Conservation (phyloP, 176 grass and related monocot genomes). For the Cocos nucifera region DNA sequence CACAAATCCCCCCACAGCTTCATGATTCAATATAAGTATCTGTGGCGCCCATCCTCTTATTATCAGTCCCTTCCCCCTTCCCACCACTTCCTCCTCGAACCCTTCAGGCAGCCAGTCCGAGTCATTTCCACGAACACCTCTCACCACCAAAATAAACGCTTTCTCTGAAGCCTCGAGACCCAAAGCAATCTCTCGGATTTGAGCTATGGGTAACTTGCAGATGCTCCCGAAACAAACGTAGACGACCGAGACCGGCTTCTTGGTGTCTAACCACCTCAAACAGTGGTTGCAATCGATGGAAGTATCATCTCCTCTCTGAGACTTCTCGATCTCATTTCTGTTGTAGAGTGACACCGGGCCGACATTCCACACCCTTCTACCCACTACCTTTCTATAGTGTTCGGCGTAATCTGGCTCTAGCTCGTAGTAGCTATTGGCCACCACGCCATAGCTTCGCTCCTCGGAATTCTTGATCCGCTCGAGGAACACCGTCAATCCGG, state of each 20-base stretch:
- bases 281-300: conserved; percentile 16
- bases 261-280: conserved; percentile 39
- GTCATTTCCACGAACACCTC: not conserved
- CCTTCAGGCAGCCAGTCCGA: conserved; percentile 34
- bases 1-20: conserved; percentile 16
- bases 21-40: conserved; percentile 24
- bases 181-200: conserved; percentile 41
- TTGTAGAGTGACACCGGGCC: conserved; percentile 38
- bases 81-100: conserved; percentile 26
- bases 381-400: conserved; percentile 3
- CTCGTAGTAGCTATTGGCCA: conserved; percentile 56
- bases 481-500: not conserved
- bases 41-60: conserved; percentile 31
- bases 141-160: conserved; percentile 50
- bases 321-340: conserved; percentile 11
- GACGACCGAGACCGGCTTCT: conserved; percentile 23
- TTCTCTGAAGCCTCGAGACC: conserved; percentile 29
- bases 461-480: not conserved
- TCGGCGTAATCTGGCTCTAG: conserved; percentile 42
- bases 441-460: conserved; percentile 27
- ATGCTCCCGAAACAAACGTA: conserved; percentile 63
- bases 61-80: conserved; percentile 19
- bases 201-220: conserved; percentile 1
- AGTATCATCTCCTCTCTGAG: conserved; percentile 11
- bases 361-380: conserved; percentile 35